Conservation (phyloP, 2,329 filamentous ascomycete genomes). For the Cladosporium austrohemisphaericum region DNA sequence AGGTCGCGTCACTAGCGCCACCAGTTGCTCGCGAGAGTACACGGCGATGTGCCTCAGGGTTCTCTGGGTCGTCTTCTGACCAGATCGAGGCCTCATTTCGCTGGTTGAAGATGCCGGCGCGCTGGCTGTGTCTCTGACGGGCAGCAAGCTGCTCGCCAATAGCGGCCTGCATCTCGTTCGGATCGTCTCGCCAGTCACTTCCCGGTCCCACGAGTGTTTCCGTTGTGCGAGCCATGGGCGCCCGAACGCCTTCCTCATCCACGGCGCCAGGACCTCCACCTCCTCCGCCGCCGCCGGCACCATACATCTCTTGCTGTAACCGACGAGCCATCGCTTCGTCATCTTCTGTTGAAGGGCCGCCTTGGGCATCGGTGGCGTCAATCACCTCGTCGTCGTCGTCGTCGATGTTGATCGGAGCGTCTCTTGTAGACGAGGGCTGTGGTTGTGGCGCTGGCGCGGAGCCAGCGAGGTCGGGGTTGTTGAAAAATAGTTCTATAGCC, state of each 20-base stretch:
- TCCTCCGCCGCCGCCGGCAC: constrained; percentile 44
- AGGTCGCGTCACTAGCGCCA: constrained; percentile 61
- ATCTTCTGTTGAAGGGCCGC: constrained; percentile 57
- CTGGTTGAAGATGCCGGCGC: constrained; percentile 67
- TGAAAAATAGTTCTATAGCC: constrained; percentile 85
- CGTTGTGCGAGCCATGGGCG: constrained; percentile 84
- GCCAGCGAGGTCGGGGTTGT: constrained; percentile 59
- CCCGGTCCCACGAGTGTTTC: constrained; percentile 83
- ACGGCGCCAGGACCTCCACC: constrained; percentile 36
- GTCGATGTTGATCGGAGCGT: constrained; percentile 69
- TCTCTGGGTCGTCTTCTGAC: constrained; percentile 49
- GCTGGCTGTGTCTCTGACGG: constrained; percentile 19
- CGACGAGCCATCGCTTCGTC: constrained; percentile 90
- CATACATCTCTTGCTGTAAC: constrained; percentile 88
- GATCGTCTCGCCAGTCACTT: constrained; percentile 50
- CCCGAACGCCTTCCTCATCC: constrained; percentile 65
- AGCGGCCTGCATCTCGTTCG: constrained; percentile 56
- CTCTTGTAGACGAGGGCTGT: constrained; percentile 24
- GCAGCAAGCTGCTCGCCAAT: constrained; percentile 61
- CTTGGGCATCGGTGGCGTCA: constrained; percentile 25
- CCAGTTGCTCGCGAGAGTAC: constrained; percentile 60
- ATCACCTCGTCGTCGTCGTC: constrained; percentile 56
- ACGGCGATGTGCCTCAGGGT: constrained; percentile 48
- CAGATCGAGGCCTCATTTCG: constrained; percentile 55
- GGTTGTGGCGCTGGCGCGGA: constrained; percentile 36